Evolutionary conservation across 2,329 filamentous ascomycete genomes (phyloP), one percentile per base, ranked within the genome.

Genomic region (Aureobasidium subglaciale): DNA sequence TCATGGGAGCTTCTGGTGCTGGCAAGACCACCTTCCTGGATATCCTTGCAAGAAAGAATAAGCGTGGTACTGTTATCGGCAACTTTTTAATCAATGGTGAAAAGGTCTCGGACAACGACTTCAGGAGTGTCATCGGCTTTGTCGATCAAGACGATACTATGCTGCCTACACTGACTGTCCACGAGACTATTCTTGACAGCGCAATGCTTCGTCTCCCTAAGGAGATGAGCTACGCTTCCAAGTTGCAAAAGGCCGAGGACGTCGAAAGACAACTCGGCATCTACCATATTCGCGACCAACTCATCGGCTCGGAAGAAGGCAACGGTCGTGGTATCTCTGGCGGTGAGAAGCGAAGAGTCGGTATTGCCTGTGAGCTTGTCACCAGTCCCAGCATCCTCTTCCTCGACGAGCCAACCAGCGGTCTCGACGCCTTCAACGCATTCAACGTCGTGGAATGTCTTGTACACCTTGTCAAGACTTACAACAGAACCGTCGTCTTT

Each of bases 91-190:
- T 99, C 65, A 97, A 97, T 62, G 95, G 93, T 30, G 90, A 97
- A 69, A 92, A 88, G 69, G 85, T 97, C 34, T 78, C 77, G 29
- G 89, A 96, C 68, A 71, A 81, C 27, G 89, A 96, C 60, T 99
- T 93, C 73, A 89, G 88, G 67, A 91, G 84, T 59, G 90, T 97
- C 50, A 87, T 96, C 61, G 93, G 95, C 20, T 99, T 97, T 64
- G 93, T 99, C 37, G 93, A 99, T 64, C 93, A 99, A 73, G 93
- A 99, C 67, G 93, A 99, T 67, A 95, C 92, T 5, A 92, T 99
- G 85, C 78, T 99, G 40, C 86, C 93, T 0, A 99, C 93, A 0
- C 76, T 99, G 62, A 99, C 93, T 0, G 93, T 99, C 8, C 93
- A 99, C 69, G 93, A 99, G 72, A 99, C 93, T 0, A 99, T 99